These are phyloP conservation scores for Incumbomyces lentus DNA, from an alignment of 2,329 filamentous ascomycete genomes.

Conservation along the genomic window DNA sequence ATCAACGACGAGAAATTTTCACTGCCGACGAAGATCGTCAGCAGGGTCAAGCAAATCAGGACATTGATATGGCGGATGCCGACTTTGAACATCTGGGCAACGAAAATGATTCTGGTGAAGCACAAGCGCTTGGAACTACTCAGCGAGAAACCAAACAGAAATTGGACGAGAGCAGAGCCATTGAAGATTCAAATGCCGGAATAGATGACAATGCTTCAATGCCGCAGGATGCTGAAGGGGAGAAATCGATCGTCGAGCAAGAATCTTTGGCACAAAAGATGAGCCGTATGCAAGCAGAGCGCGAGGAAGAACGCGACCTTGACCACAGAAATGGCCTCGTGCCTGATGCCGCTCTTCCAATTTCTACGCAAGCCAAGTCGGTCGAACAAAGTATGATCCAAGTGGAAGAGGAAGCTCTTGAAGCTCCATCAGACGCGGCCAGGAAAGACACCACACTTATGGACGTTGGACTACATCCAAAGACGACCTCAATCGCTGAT, in stretches of 20 bases:
- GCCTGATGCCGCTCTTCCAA: slow-evolving; percentile 33
- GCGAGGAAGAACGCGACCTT: slow-evolving; percentile 35
- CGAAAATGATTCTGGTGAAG: slow-evolving; percentile 70
- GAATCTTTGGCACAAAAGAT: slow-evolving; percentile 27
- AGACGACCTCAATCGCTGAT: slow-evolving; percentile 40
- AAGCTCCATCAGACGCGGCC: too few species aligned
- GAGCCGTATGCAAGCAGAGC: slow-evolving; percentile 23
- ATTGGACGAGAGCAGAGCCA: slow-evolving; percentile 78
- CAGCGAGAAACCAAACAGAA: slow-evolving; percentile 77
- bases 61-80: slow-evolving; percentile 63
- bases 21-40: slow-evolving; percentile 47
- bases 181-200: slow-evolving; percentile 45
- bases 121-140: slow-evolving; percentile 82
- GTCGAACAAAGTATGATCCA: too few species aligned
- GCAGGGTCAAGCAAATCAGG: slow-evolving; percentile 42
- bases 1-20: slow-evolving; percentile 76
- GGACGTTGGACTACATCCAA: slow-evolving; percentile 41
- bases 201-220: slow-evolving; percentile 37
- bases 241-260: slow-evolving; percentile 33
- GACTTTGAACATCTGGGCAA: slow-evolving; percentile 91
- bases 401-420: too few species aligned
- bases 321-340: slow-evolving; percentile 43
- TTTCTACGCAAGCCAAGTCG: slow-evolving; percentile 20
- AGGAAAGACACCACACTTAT: too few species aligned
- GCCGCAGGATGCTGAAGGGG: slow-evolving; percentile 49